These are phyloP conservation scores for Pestalotiopsis sp. DNA, from an alignment of 2,329 filamentous ascomycete genomes.

Conservation along the genomic window DNA sequence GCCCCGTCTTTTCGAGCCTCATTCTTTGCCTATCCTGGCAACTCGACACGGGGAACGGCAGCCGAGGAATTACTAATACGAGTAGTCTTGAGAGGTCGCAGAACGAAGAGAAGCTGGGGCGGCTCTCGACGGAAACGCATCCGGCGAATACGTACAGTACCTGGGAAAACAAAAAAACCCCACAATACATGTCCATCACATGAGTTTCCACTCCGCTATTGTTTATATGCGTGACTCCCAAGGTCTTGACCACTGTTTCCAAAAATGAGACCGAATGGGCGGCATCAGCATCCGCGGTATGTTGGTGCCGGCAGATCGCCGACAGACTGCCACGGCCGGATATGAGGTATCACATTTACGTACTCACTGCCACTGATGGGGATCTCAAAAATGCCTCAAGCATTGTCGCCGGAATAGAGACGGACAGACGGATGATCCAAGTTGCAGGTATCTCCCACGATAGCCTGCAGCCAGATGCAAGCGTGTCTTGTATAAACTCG, in stretches of 20 bases:
- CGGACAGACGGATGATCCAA: not conserved
- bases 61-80: not conserved
- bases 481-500: not conserved
- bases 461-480: not conserved
- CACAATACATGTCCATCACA: not conserved
- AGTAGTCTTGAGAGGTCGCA: no score
- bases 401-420: not conserved
- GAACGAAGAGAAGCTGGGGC: not conserved
- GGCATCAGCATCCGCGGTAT: no score
- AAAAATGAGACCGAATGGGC: not conserved
- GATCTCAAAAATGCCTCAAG: not conserved
- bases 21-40: not conserved
- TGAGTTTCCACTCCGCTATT: not conserved
- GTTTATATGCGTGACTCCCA: not conserved
- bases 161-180: not conserved
- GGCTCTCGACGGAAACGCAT: not conserved
- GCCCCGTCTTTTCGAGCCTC: not conserved
- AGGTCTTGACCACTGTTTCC: not conserved
- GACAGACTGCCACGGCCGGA: not conserved
- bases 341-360: not conserved
- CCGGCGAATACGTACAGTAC: not conserved
- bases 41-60: not conserved
- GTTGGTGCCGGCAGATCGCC: not conserved
- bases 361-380: not conserved
- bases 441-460: not conserved